phyloP scores from a whole-genome alignment of 2,329 filamentous ascomycete genomes.

The Lithohypha guttulata region DNA sequence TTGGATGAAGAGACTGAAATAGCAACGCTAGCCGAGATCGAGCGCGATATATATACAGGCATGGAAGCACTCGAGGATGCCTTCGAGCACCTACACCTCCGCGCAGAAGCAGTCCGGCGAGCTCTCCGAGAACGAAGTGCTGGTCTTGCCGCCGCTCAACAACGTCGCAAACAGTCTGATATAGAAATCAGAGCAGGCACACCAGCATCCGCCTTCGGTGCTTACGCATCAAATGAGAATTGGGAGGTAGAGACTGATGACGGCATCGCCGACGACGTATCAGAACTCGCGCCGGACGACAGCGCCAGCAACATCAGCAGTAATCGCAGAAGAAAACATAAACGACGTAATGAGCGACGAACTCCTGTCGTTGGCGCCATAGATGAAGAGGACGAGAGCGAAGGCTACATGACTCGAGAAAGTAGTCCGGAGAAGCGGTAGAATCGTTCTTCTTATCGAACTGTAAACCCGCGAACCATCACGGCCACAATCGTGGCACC shows the following conservation, averaged over 20 bases:
- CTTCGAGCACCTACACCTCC: constrained; percentile 80
- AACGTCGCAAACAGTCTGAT: constrained; percentile 31
- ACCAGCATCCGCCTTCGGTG: constrained; percentile 27
- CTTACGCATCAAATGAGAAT: constrained; percentile 10
- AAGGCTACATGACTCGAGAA: constrained; percentile 18
- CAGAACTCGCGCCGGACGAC: constrained; percentile 37
- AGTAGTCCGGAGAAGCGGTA: constrained; percentile 19
- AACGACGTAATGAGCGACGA: constrained; percentile 37
- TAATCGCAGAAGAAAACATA: constrained; percentile 33
- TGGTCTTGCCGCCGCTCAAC: constrained; percentile 49
- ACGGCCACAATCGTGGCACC: not conserved
- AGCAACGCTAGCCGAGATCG: constrained; percentile 76
- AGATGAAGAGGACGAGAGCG: constrained; percentile 38
- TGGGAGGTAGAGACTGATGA: constrained; percentile 36
- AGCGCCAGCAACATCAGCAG: constrained; percentile 40
- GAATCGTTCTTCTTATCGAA: too few relatives aligned
- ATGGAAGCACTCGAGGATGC: constrained; percentile 94
- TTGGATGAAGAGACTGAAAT: constrained; percentile 93
- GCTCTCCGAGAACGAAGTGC: constrained; percentile 72
- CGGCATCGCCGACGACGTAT: constrained; percentile 32
- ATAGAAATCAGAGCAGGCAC: constrained; percentile 35
- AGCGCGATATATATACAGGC: constrained; percentile 81
- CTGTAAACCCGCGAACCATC: too few relatives aligned
- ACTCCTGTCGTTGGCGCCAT: constrained; percentile 33
- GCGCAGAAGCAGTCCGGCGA: constrained; percentile 69